These are phyloP conservation scores for Petunia axillaris DNA, from an alignment of 257 asterid species.

Conservation along the genomic window DNA sequence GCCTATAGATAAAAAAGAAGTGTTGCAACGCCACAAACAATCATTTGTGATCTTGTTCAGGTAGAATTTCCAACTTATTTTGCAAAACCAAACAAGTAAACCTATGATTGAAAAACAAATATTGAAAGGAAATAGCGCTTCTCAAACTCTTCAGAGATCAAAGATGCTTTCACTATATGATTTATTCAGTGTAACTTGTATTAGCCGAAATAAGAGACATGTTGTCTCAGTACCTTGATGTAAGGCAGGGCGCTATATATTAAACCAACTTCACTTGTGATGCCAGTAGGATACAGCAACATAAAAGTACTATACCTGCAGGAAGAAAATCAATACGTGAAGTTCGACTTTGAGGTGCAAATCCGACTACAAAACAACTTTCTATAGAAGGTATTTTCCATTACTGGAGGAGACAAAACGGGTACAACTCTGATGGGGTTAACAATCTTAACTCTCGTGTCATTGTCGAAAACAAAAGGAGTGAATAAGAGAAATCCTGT, in stretches of 20 bases:
- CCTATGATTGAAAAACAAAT: background rate
- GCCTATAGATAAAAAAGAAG: background rate
- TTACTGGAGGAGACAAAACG: background rate
- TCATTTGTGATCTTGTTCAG: no score
- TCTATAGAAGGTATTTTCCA: background rate
- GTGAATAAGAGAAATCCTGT: no score
- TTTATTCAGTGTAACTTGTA: background rate
- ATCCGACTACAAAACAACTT: background rate
- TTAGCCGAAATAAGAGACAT: background rate
- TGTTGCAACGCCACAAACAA: background rate
- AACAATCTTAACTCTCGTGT: no score
- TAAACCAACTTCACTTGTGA: slow-evolving; percentile 87
- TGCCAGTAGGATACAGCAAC: slow-evolving; percentile 81
- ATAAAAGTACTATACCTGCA: slow-evolving; percentile 86
- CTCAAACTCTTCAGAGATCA: background rate
- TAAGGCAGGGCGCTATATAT: slow-evolving; percentile 71
- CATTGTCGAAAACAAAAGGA: no score
- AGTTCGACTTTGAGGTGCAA: background rate
- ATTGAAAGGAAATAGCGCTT: background rate
- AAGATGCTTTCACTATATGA: background rate
- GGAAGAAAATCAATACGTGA: background rate
- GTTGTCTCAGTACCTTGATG: slow-evolving; percentile 45
- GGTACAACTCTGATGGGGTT: background rate
- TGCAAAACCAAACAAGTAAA: background rate
- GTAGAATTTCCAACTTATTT: background rate